Conservation (phyloP, 768 basidiomycete genomes). For the Tylopilus rubrobrunneus region DNA sequence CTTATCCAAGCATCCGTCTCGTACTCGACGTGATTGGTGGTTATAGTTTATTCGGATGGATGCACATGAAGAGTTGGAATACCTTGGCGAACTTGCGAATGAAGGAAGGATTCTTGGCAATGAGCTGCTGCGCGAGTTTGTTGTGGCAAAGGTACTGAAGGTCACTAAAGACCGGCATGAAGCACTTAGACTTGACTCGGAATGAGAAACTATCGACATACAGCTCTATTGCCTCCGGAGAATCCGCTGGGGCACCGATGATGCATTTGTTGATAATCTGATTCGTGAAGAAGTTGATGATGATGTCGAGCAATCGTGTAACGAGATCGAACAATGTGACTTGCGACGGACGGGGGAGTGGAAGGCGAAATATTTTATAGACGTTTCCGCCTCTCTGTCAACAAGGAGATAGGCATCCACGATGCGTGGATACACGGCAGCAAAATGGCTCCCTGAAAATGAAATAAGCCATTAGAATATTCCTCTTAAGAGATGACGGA, state of each 20-base stretch:
- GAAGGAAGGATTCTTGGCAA: constrained; percentile 63
- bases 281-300: constrained; percentile 90
- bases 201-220: constrained; percentile 86
- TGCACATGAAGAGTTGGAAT: constrained; percentile 87
- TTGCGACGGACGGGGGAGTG: constrained; percentile 82
- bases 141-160: constrained; percentile 84
- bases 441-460: constrained; percentile 71
- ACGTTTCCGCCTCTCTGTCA: constrained; percentile 93
- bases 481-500: constrained; percentile 28
- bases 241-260: constrained; percentile 25
- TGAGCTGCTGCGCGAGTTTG: constrained; percentile 71
- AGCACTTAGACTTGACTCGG: constrained; percentile 76
- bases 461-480: constrained; percentile 4
- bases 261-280: constrained; percentile 77
- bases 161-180: constrained; percentile 93
- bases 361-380: constrained; percentile 92
- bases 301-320: constrained; percentile 73
- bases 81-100: constrained; percentile 71
- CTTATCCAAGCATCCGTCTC: constrained; percentile 97
- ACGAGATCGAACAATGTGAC: constrained; percentile 77
- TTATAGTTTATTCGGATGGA: constrained; percentile 85
- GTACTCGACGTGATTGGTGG: constrained; percentile 85
- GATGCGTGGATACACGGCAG: constrained; percentile 78
- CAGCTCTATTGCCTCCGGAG: constrained; percentile 35
- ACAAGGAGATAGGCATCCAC: constrained; percentile 89